Percentiles rank a stretch among this genome's conserved stretches.
phyloP scores from a whole-genome alignment of 768 basidiomycete species.

The Termitomyces sp. region DNA sequence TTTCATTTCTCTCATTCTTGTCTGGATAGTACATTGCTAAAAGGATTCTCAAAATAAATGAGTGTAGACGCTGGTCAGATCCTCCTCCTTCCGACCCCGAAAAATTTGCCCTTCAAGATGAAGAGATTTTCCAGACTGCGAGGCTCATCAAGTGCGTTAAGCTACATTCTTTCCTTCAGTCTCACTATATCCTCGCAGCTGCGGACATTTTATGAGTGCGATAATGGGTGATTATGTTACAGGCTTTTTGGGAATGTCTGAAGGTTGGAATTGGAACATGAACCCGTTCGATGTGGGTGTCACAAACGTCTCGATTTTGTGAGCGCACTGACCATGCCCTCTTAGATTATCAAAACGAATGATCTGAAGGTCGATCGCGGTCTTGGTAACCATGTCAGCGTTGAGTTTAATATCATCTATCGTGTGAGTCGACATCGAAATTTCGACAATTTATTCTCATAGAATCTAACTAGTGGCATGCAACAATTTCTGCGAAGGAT shows the following conservation, averaged over 20 bases:
- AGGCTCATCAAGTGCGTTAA: slow-evolving; percentile 42
- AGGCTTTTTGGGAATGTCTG: slow-evolving; percentile 48
- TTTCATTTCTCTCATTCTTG: neutral
- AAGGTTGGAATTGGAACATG: slow-evolving; percentile 50
- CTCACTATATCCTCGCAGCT: slow-evolving; percentile 18
- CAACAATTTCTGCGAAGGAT: slow-evolving; percentile 43
- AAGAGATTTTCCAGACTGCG: slow-evolving; percentile 54
- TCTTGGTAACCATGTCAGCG: slow-evolving; percentile 58
- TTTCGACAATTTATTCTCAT: neutral
- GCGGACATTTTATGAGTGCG: slow-evolving; percentile 49
- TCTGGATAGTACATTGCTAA: slow-evolving; percentile 42
- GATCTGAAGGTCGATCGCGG: slow-evolving; percentile 39
- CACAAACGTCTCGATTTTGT: no score
- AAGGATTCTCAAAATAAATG: slow-evolving; percentile 50
- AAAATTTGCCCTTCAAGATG: slow-evolving; percentile 32
- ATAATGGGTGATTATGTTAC: slow-evolving; percentile 58
- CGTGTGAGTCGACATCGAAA: slow-evolving; percentile 19
- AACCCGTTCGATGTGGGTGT: slow-evolving; percentile 28
- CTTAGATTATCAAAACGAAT: slow-evolving; percentile 31
- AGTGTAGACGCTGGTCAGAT: slow-evolving; percentile 39
- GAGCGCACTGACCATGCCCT: neutral
- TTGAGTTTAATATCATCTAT: slow-evolving; percentile 62
- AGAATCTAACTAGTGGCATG: slow-evolving; percentile 45
- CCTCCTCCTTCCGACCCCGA: slow-evolving; percentile 28
- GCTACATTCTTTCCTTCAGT: neutral